A percentile compares a stretch with the other conserved stretches of the same genome.
Evolutionary conservation across 164 flowering plant genomes (phyloP).

Genomic region (Nymphaea thermarum): DNA sequence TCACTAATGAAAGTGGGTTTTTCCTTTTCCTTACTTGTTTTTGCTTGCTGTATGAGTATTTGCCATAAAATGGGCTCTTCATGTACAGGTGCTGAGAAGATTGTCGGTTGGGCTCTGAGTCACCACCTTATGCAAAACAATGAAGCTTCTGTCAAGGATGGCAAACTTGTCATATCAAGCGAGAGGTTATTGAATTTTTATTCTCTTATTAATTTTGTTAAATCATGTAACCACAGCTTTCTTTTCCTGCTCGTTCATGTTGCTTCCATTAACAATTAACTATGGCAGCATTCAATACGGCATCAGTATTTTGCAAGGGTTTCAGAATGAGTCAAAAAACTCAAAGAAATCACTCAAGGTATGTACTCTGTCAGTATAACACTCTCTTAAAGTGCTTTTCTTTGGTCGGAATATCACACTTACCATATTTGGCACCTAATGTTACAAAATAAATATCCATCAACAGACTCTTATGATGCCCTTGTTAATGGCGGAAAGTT

Average conservation of each 20-base stretch:
- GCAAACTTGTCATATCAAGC: slow-evolving; percentile 50
- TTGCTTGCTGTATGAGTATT: neutral
- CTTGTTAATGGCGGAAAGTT: no score
- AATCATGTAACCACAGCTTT: no score
- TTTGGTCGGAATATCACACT: neutral
- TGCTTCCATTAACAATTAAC: neutral
- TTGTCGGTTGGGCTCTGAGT: slow-evolving; percentile 81
- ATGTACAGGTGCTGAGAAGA: slow-evolving; percentile 47
- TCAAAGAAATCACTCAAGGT: slow-evolving; percentile 76
- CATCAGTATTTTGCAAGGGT: slow-evolving; percentile 45
- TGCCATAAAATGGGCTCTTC: neutral
- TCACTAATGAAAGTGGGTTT: slow-evolving; percentile 63
- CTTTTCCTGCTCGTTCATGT: neutral
- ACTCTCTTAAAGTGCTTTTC: no score
- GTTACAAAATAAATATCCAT: no score
- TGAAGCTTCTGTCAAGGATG: slow-evolving; percentile 29
- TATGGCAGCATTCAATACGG: slow-evolving; percentile 69
- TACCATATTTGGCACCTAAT: neutral
- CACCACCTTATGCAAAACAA: slow-evolving; percentile 58
- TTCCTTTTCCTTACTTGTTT: neutral
- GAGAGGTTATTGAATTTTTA: slow-evolving; percentile 41
- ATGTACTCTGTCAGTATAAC: neutral
- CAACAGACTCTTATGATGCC: no score
- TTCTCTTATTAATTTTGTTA: no score
- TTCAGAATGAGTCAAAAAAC: slow-evolving; percentile 62